Evolutionary conservation across 2,329 filamentous ascomycete genomes (phyloP).

Genomic region (Cordyceps sp.): DNA sequence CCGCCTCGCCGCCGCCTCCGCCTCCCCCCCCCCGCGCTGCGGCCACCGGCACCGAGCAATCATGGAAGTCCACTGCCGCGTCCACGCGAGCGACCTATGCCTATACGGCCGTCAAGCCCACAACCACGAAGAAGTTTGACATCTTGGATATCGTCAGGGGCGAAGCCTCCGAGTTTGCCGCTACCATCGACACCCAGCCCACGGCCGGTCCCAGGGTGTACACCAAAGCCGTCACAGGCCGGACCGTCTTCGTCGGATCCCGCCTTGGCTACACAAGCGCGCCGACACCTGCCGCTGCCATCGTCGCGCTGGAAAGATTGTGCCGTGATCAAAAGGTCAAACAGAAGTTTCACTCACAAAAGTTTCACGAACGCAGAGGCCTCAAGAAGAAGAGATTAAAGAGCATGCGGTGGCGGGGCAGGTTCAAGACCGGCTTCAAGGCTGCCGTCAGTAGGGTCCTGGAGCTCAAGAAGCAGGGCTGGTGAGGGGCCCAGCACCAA

Average conservation of each 20-base stretch:
- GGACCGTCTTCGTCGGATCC: slow-evolving; percentile 20
- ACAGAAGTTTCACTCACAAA: slow-evolving; percentile 38
- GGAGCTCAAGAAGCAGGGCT: slow-evolving; percentile 61
- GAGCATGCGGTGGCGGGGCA: slow-evolving; percentile 50
- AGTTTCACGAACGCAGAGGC: slow-evolving; percentile 59
- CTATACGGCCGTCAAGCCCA: too few species aligned
- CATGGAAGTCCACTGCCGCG: too few species aligned
- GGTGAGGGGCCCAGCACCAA: slow-evolving; percentile 28
- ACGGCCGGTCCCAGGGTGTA: slow-evolving; percentile 14
- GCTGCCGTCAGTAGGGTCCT: slow-evolving; percentile 46
- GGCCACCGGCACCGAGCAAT: too few species aligned
- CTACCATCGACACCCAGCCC: too few species aligned
- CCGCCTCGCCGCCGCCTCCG: too few species aligned
- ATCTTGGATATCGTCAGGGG: too few species aligned
- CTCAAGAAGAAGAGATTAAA: slow-evolving; percentile 61
- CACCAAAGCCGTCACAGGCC: slow-evolving; percentile 17
- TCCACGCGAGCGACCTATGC: too few species aligned
- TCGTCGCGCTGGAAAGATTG: slow-evolving; percentile 23
- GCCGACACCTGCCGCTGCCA: slow-evolving; percentile 24
- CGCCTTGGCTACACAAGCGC: slow-evolving; percentile 11
- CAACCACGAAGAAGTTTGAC: too few species aligned
- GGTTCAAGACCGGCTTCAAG: slow-evolving; percentile 55
- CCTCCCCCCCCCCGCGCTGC: too few species aligned
- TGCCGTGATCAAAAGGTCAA: slow-evolving; percentile 38
- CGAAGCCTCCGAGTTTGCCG: too few species aligned